Evolutionary conservation across 2,329 filamentous ascomycete genomes (phyloP), one percentile per base, ranked within the genome.

Genomic region (Aureobasidium lini): DNA sequence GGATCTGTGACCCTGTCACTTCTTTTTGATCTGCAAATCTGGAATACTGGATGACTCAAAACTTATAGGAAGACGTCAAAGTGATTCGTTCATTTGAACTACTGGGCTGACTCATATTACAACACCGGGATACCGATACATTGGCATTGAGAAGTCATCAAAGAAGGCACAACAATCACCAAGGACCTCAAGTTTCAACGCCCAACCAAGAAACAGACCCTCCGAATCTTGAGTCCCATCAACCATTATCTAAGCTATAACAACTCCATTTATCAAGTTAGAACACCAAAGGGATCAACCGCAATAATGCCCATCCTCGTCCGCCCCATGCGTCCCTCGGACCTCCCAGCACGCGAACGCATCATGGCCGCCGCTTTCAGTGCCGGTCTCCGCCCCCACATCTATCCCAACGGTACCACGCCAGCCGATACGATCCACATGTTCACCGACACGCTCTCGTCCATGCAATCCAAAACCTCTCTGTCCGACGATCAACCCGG

Each of bases 331-430:
- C 61, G 61, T 6, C 62, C 62, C 1, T 47, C 62, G 31, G 69
- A 71, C 60, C 60, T 65, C 48, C 56, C 61, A 31, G 60, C 65
- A 29, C 66, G 66, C 60, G 49, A 60, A 43, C 61, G 64, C 18
- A 54, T 71, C 48, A 64, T 62, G 28, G 52, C 52, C 15, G 59
- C 63, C 8, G 66, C 69, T 52, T 71, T 71, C 61, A 62, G 62
- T 9, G 63, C 63, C 6, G 69, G 66, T 31, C 63, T 72, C 37
- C 65, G 65, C 47, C 62, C 62, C 16, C 50, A 70, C 42, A 64
- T 72, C 57, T 72, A 64, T 49, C 68, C 69, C 36, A 60, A 66
- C 32, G 70, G 68, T 53, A 61, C 62, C 31, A 62, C 63, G 16
- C 44, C 62, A 6, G 60, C 62, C 60, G 36, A 60, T 61, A 31